Evolutionary conservation across 805 yeast genomes (phyloP), one percentile per base, ranked within the genome.

Genomic region (Yarrowia sp.): DNA sequence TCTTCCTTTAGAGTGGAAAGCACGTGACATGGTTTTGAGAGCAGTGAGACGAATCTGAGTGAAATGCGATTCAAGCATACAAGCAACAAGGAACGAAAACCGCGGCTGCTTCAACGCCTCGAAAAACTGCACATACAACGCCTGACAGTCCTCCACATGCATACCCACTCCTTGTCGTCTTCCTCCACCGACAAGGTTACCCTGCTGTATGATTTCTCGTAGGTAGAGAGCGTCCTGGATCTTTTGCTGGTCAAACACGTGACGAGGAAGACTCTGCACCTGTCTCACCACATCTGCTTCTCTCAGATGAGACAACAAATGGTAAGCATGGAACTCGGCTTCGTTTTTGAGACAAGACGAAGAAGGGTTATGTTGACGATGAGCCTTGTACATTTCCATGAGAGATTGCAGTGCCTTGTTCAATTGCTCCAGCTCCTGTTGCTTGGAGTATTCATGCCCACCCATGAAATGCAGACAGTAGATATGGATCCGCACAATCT

Each of bases 381-480:
- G 86, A 71, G 89, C 97, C 65, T 85, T 84, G 72, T 95, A 95
- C 73, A 92, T 89, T 72, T 95, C 97, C 2, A 89, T 83, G 39
- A 95, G 77, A 0, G 98, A 89, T 71, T 93, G 96, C 53, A 95
- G 75, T 0, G 97, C 89, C 71, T 95, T 95, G 72, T 90, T 92
- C 73, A 95, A 83, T 73, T 95, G 99, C 74, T 95, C 99, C 15
- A 93, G 74, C 76, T 95, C 99, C 75, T 95, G 99, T 74, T 95
- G 99, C 69, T 89, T 89, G 8, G 96, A 92, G 73, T 87, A 92
- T 66, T 91, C 96, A 9, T 83, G 75, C 35, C 87, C 88, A 0
- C 96, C 89, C 97, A 95, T 92, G 1, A 88, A 76, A 75, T 95
- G 98, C 42, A 92, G 76, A 0, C 89, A 86, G 14, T 90, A 73